A percentile compares a stretch with the other conserved stretches of the same genome.
Conservation (phyloP, 2,329 filamentous ascomycete species). For the Ophiosphaerella korrae region DNA sequence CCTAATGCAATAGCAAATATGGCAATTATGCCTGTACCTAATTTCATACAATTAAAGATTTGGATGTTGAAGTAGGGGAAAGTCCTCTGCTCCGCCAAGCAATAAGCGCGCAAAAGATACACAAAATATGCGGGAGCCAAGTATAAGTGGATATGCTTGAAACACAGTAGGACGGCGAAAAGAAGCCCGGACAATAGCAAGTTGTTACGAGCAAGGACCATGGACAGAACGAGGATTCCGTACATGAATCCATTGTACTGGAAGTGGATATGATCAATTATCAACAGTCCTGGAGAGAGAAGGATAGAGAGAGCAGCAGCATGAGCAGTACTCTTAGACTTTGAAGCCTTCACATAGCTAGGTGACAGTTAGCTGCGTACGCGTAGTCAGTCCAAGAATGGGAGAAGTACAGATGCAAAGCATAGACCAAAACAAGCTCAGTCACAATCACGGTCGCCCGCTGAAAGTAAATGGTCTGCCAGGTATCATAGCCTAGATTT, state of each 20-base stretch:
- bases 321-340: conserved; percentile 78
- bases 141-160: conserved; percentile 99
- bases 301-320: conserved; percentile 87
- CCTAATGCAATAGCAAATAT: conserved; percentile 85
- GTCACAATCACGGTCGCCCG: conserved; percentile 83
- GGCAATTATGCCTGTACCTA: conserved; percentile 72
- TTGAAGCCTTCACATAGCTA: conserved; percentile 77
- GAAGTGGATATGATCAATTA: conserved; percentile 98
- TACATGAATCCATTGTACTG: conserved; percentile 99
- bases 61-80: conserved; percentile 70
- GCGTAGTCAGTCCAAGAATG: neutral
- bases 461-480: conserved; percentile 94
- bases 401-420: conserved; percentile 70
- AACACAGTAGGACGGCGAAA: conserved; percentile 84
- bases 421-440: conserved; percentile 82
- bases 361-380: conserved; percentile 14
- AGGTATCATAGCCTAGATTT: conserved; percentile 85
- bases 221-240: conserved; percentile 82
- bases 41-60: conserved; percentile 80
- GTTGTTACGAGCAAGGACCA: conserved; percentile 78
- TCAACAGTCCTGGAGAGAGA: conserved; percentile 88
- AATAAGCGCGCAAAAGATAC: conserved; percentile 87
- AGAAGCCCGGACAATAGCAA: conserved; percentile 79
- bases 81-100: conserved; percentile 76
- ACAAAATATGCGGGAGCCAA: conserved; percentile 95